Base-by-base conservation (phyloP, 2,329 filamentous ascomycete species). In the Ophiostoma perfectum region DNA sequence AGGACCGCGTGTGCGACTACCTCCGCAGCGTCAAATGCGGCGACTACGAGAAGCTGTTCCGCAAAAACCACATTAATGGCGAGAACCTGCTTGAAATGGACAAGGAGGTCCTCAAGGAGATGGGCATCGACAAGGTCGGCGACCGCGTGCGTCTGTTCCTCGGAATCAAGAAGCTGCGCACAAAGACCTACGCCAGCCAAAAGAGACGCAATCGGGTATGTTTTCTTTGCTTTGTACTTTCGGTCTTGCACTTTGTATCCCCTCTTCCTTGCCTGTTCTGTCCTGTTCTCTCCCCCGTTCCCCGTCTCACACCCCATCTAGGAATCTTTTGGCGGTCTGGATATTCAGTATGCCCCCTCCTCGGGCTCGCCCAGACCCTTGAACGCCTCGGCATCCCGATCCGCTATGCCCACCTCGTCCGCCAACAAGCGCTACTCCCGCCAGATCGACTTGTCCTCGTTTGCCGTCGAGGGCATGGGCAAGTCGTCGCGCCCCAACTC, bases 31-130 rank as follows among this genome's bases (percentile, higher is more conserved):
- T 99, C 76, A 94, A 96, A 76, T 98, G 93, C 76, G 89, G 90
- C 73, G 93, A 98, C 76, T 98, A 99, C 79, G 93, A 97, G 77
- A 88, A 91, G 75, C 79, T 97, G 39, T 74, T 97, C 79, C 80
- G 91, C 79, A 88, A 88, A 76, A 97, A 99, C 78, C 92, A 98
- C 78, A 97, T 99, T 81, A 99, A 95, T 76, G 95, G 95, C 75
- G 93, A 97, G 80, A 97, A 96, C 76, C 83, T 99, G 62, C 84
- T 99, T 73, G 95, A 99, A 80, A 94, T 97, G 84, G 95, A 99
- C 79, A 96, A 97, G 82, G 90, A 93, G 68, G 92, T 96, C 55
- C 84, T 99, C 72, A 96, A 97, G 78, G 95, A 99, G 78, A 96
- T 99, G 87, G 95, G 95, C 60, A 94, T 99, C 74, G 96, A 97